Base-by-base conservation (phyloP, 371 early-diverging fungal genomes). In the Mortierella sp. region DNA sequence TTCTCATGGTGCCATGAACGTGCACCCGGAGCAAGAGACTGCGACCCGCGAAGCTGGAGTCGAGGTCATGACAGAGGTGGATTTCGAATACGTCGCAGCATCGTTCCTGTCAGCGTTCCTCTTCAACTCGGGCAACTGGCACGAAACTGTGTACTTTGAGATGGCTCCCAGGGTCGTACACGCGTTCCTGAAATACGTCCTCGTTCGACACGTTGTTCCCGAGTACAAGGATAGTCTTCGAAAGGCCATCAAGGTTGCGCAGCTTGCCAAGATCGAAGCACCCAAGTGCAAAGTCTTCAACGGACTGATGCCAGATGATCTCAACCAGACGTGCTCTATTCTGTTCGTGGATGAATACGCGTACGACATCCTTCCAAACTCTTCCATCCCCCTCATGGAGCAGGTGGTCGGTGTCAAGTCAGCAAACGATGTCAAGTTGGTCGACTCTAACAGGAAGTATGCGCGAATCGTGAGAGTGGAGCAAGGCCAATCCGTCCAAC, bases 41-140 rank as follows among this genome's bases (percentile, higher is more conserved):
- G 12, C 40, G 19, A 31, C 25, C 14, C 45, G 52, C 43, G 21
- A 2, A 19, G 34, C 17, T 3, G 56, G 51, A 9, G 16, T n/a
- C 14, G 52, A 54, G 28, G 13, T 66, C 3, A 60, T 49, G 5
- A 21, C 19, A 6, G 58, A 67, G 7, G 49, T 73, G 22, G 74
- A 73, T 40, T 40, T 73, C 31, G n/a, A 34, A 7, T 73, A 58
- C n/a, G 39, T 67, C 17, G 60, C 59, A 12, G 43, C 63, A 0
- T 54, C 74, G 8, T 73, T 67, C 28, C 60, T 73, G 0, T 73
- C 74, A 6, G 58, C 74, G 16, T 54, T 45, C 34, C 19, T 73
- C 12, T 41, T 67, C 25, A 51, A 40, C 0, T 22, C 45, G 3
- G 45, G 48, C 7, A 56, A 63, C 2, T 73, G 67, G 67, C 48